Conservation (phyloP, 352 stramenopile species). For the Phytophthora aleatoria region DNA sequence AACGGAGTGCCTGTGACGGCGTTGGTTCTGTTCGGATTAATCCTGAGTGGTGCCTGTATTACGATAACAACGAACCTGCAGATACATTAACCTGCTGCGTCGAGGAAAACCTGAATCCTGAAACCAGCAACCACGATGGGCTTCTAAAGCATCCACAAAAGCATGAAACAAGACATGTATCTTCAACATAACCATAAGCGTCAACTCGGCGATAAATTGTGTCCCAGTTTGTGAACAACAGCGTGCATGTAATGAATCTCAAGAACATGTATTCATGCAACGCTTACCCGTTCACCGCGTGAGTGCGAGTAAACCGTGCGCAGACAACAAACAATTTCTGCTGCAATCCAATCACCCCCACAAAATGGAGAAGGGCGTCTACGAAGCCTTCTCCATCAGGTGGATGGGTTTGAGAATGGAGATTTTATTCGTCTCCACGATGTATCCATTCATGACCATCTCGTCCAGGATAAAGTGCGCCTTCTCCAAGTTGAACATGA, state of each 20-base stretch:
- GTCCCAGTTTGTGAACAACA: not conserved
- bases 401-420: slow-evolving; percentile 98
- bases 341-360: not conserved
- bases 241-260: not conserved
- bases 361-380: not conserved
- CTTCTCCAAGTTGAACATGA: slow-evolving; percentile 94
- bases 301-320: not conserved
- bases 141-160: too few relatives aligned
- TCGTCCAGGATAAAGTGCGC: slow-evolving; percentile 92
- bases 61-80: not conserved
- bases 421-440: slow-evolving; percentile 99
- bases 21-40: too few relatives aligned
- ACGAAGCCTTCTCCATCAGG: slow-evolving; percentile 97
- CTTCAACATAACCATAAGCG: not conserved
- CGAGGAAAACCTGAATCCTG: too few relatives aligned
- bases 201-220: not conserved
- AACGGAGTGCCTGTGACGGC: not conserved
- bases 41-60: not conserved
- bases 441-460: slow-evolving; percentile 99
- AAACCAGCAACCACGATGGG: too few relatives aligned
- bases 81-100: too few relatives aligned
- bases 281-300: not conserved
- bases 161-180: not conserved
- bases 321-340: slow-evolving; percentile 2
- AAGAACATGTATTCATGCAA: slow-evolving; percentile 18